phyloP scores from a whole-genome alignment of 805 yeast genomes.

The Monosporozyma solicola region DNA sequence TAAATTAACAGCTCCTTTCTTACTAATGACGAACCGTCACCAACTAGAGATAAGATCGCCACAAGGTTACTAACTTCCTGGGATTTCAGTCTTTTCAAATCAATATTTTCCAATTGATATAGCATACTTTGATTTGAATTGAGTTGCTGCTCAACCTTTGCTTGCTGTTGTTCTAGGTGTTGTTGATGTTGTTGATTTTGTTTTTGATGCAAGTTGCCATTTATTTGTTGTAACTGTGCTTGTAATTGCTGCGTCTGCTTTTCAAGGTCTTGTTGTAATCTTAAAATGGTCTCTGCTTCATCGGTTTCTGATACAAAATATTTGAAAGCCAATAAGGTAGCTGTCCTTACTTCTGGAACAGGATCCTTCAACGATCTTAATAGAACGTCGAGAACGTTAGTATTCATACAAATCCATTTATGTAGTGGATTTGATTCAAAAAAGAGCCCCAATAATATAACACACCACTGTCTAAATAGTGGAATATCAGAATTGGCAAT shows the following conservation, averaged over 20 bases:
- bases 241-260: slow-evolving; percentile 28
- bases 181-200: slow-evolving; percentile 14
- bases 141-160: slow-evolving; percentile 28
- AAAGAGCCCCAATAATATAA: slow-evolving; percentile 64
- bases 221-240: slow-evolving; percentile 24
- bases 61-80: slow-evolving; percentile 66
- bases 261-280: slow-evolving; percentile 27
- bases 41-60: slow-evolving; percentile 54
- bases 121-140: slow-evolving; percentile 23
- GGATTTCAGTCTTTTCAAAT: slow-evolving; percentile 42
- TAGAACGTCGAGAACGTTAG: slow-evolving; percentile 47
- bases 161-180: slow-evolving; percentile 21
- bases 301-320: slow-evolving; percentile 48
- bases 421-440: slow-evolving; percentile 69
- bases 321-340: slow-evolving; percentile 65
- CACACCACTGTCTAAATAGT: slow-evolving; percentile 85
- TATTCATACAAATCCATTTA: slow-evolving; percentile 58
- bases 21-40: slow-evolving; percentile 86
- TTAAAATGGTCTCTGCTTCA: slow-evolving; percentile 30
- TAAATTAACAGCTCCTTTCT: slow-evolving; percentile 76
- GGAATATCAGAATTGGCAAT: slow-evolving; percentile 73
- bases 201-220: slow-evolving; percentile 20
- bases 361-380: slow-evolving; percentile 67
- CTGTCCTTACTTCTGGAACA: slow-evolving; percentile 89
- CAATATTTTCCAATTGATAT: slow-evolving; percentile 23